Conservation (phyloP, 371 early-diverging fungal species). For the Smittium culicis region DNA sequence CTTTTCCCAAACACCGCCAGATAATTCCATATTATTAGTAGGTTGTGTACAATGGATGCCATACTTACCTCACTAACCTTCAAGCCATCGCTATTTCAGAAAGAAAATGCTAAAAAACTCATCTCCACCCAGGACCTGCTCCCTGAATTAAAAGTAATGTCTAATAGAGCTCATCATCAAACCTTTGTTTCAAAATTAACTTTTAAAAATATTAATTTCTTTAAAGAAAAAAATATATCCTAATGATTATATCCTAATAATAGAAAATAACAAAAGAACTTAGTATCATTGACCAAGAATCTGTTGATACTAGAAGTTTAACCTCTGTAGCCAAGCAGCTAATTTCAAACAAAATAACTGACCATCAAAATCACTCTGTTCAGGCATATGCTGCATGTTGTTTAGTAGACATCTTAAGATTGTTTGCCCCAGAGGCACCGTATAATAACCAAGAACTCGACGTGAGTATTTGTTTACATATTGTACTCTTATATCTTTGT, state of each 20-base stretch:
- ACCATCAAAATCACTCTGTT: constrained; percentile 67
- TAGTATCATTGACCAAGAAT: constrained; percentile 48
- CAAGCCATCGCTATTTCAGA: constrained; percentile 28
- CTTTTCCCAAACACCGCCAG: too few species aligned
- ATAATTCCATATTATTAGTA: too few species aligned
- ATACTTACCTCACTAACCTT: constrained; percentile 19
- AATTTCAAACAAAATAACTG: constrained; percentile 43
- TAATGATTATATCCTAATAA: not conserved
- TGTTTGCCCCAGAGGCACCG: constrained; percentile 88
- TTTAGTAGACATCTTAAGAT: constrained; percentile 74
- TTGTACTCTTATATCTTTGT: not conserved
- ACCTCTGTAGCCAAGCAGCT: constrained; percentile 50
- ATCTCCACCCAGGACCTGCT: constrained; percentile 32
- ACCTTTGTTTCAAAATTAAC: not conserved
- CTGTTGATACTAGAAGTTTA: constrained; percentile 48
- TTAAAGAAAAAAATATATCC: not conserved
- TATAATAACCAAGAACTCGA: constrained; percentile 55
- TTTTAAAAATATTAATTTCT: not conserved
- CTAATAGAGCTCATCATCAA: not conserved
- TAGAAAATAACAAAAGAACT: constrained; percentile 56
- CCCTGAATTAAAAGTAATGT: constrained; percentile 35
- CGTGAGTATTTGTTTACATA: constrained; percentile 25
- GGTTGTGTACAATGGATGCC: not conserved
- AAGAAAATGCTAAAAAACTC: constrained; percentile 26
- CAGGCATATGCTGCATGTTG: constrained; percentile 68